phyloP scores from a whole-genome alignment of 352 stramenopile genomes.

The Pilasporangium apinafurcum region DNA sequence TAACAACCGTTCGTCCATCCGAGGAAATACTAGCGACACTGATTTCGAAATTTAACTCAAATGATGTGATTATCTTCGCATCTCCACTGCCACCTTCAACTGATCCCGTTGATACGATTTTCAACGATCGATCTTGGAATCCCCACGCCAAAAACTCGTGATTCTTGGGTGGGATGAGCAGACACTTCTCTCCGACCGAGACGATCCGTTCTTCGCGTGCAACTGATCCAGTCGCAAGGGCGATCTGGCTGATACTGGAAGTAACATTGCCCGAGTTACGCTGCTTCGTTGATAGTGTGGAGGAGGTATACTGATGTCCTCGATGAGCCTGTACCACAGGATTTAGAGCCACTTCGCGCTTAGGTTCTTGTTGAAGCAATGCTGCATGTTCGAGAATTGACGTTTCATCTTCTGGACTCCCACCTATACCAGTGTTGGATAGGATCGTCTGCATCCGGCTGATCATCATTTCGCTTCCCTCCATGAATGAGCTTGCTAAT shows the following conservation, averaged over 20 bases:
- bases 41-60: conserved; percentile 51
- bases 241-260: conserved; percentile 38
- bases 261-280: conserved; percentile 19
- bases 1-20: conserved; percentile 56
- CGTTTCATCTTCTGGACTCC: conserved; percentile 14
- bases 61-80: conserved; percentile 50
- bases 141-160: conserved; percentile 68
- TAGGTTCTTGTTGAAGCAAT: conserved; percentile 42
- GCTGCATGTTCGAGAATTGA: conserved; percentile 41
- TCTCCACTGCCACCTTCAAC: conserved; percentile 44
- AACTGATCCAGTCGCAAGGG: conserved; percentile 33
- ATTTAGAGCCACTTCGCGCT: conserved; percentile 36
- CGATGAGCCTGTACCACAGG: conserved; percentile 36
- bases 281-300: conserved; percentile 13
- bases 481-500: conserved; percentile 57
- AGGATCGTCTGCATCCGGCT: conserved; percentile 68
- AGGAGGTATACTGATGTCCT: conserved; percentile 5
- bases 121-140: conserved; percentile 59
- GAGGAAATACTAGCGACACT: conserved; percentile 49
- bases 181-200: conserved; percentile 28
- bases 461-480: conserved; percentile 58
- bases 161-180: conserved; percentile 57
- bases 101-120: conserved; percentile 35
- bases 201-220: conserved; percentile 43
- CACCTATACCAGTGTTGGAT: conserved; percentile 21